Percentiles rank a stretch among this genome's conserved stretches.
These are phyloP conservation scores for Poa annua DNA, from an alignment of 176 grass and related monocot genomes.

Conservation along the genomic window DNA sequence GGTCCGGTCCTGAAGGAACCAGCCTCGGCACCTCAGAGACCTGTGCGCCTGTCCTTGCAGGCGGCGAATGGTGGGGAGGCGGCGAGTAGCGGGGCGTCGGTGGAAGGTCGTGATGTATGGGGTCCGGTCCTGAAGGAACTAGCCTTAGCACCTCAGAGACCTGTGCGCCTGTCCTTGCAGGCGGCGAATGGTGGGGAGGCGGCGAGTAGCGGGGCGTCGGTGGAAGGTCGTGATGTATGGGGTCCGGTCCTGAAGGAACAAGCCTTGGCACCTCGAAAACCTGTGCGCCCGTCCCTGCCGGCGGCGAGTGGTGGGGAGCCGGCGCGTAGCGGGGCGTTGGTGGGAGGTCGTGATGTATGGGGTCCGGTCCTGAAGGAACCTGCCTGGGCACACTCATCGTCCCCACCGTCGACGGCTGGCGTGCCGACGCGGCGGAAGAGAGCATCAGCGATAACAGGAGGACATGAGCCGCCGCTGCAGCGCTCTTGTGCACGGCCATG, in stretches of 20 bases:
- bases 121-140: background rate
- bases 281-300: no score
- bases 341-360: slow-evolving; percentile 1
- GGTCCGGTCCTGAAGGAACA: background rate
- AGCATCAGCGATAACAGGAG: background rate
- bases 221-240: background rate
- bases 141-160: background rate
- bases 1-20: background rate
- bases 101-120: background rate
- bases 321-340: background rate
- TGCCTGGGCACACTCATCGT: background rate
- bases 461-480: background rate
- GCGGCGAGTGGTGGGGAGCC: background rate
- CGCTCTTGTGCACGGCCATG: background rate
- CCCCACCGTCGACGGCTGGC: background rate
- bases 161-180: background rate
- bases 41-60: no score
- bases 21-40: no score
- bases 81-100: background rate
- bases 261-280: no score
- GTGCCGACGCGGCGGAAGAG: background rate
- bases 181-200: background rate
- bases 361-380: background rate
- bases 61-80: no score
- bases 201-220: background rate